Evolutionary conservation across 202 grass and related monocot species (phyloP).

Genomic region (Setaria italica): DNA sequence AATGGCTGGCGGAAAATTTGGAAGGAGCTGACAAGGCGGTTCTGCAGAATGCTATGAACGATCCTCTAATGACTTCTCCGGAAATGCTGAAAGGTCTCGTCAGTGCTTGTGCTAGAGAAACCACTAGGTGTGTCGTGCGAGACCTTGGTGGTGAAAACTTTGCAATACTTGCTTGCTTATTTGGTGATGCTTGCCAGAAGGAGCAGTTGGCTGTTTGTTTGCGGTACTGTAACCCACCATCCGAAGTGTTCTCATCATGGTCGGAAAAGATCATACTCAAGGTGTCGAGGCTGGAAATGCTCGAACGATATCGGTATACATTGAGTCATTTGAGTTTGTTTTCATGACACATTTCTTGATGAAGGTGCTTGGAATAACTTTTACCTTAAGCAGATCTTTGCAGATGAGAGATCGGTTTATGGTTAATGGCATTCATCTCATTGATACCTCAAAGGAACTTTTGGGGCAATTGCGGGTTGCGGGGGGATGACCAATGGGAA

Average conservation of each 20-base stretch:
- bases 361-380: background rate
- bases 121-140: background rate
- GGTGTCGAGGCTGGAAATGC: background rate
- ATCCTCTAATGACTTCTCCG: background rate
- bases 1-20: background rate
- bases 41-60: background rate
- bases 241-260: background rate
- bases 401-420: background rate
- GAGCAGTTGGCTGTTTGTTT: constrained; percentile 6
- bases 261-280: background rate
- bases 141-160: background rate
- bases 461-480: background rate
- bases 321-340: constrained; percentile 37
- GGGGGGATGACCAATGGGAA: background rate
- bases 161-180: background rate
- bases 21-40: background rate
- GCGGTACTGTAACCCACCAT: constrained; percentile 4
- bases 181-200: background rate
- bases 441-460: background rate
- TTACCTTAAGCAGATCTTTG: background rate
- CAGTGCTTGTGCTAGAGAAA: constrained; percentile 3
- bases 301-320: background rate
- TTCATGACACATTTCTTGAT: constrained; percentile 8
- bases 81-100: background rate
- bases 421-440: background rate